Percentiles rank a stretch among this genome's conserved stretches.
phyloP scores from a whole-genome alignment of 805 yeast species.

The Torulaspora delbrueckii region DNA sequence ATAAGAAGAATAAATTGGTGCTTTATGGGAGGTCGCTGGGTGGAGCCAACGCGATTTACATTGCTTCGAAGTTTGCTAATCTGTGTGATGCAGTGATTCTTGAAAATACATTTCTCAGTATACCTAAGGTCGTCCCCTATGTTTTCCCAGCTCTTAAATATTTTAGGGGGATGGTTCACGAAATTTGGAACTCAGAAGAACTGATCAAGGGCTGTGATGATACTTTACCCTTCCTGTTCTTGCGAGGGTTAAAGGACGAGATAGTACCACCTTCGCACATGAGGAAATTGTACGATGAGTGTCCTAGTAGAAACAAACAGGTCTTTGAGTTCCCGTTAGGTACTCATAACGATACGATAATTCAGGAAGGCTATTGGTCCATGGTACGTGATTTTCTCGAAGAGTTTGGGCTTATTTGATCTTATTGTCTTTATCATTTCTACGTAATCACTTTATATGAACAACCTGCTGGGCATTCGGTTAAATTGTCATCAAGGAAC shows the following conservation, averaged over 20 bases:
- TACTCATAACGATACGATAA: slow-evolving; percentile 78
- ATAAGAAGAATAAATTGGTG: slow-evolving; percentile 47
- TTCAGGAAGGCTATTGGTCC: slow-evolving; percentile 76
- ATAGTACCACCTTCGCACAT: slow-evolving; percentile 88
- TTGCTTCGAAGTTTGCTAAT: slow-evolving; percentile 55
- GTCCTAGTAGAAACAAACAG: slow-evolving; percentile 48
- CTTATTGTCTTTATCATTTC: background rate
- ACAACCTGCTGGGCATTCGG: slow-evolving; percentile 77
- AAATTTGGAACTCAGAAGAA: slow-evolving; percentile 75
- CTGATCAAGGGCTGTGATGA: slow-evolving; percentile 49
- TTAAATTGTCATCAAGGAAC: slow-evolving; percentile 60
- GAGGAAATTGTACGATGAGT: slow-evolving; percentile 50
- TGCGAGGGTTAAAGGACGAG: slow-evolving; percentile 77
- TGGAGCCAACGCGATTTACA: slow-evolving; percentile 87
- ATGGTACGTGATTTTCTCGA: slow-evolving; percentile 52
- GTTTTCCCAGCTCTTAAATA: slow-evolving; percentile 63
- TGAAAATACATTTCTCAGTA: slow-evolving; percentile 81
- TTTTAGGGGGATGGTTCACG: slow-evolving; percentile 60
- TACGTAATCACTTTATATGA: slow-evolving; percentile 7
- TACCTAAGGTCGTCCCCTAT: slow-evolving; percentile 67
- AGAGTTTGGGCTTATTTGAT: slow-evolving; percentile 31
- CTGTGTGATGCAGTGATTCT: slow-evolving; percentile 60
- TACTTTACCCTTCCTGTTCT: slow-evolving; percentile 59
- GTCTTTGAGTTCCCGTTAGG: slow-evolving; percentile 54
- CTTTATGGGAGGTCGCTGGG: slow-evolving; percentile 90